These are phyloP conservation scores for Theobroma cacao DNA, from an alignment of 345 rosid species.

Conservation along the genomic window DNA sequence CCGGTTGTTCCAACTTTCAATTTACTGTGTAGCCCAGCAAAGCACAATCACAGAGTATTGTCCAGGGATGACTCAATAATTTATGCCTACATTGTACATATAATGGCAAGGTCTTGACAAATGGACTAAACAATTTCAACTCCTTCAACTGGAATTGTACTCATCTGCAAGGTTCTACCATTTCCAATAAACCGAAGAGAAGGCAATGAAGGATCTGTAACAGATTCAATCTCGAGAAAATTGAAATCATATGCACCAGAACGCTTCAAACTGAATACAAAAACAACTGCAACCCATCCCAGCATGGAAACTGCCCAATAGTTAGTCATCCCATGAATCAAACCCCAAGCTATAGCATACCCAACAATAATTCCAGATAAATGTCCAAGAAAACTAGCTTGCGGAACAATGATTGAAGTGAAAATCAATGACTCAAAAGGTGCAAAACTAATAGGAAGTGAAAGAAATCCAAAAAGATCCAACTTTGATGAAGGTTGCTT, in stretches of 20 bases:
- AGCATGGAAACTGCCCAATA: slow-evolving; percentile 91
- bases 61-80: not conserved
- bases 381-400: slow-evolving; percentile 97
- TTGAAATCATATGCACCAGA: slow-evolving; percentile 82
- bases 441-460: slow-evolving; percentile 95
- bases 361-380: slow-evolving; percentile 90
- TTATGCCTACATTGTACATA: not conserved
- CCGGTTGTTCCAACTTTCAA: not conserved
- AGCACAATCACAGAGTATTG: not conserved
- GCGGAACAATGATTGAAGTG: slow-evolving; percentile 96
- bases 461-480: slow-evolving; percentile 83
- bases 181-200: slow-evolving; percentile 75
- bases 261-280: slow-evolving; percentile 80
- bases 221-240: slow-evolving; percentile 86
- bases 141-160: slow-evolving; percentile 60
- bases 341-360: slow-evolving; percentile 90
- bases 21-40: not conserved
- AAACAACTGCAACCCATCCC: slow-evolving; percentile 73
- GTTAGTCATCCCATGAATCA: slow-evolving; percentile 92
- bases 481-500: slow-evolving; percentile 95
- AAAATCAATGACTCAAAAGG: slow-evolving; percentile 93
- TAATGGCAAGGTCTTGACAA: not conserved
- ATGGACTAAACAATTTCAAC: slow-evolving; percentile 53
- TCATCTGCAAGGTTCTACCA: slow-evolving; percentile 79
- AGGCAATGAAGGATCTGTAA: slow-evolving; percentile 80